A percentile compares a stretch with the other conserved stretches of the same genome.
Evolutionary conservation across 202 grass and related monocot species (phyloP).

Genomic region (Setaria viridis): DNA sequence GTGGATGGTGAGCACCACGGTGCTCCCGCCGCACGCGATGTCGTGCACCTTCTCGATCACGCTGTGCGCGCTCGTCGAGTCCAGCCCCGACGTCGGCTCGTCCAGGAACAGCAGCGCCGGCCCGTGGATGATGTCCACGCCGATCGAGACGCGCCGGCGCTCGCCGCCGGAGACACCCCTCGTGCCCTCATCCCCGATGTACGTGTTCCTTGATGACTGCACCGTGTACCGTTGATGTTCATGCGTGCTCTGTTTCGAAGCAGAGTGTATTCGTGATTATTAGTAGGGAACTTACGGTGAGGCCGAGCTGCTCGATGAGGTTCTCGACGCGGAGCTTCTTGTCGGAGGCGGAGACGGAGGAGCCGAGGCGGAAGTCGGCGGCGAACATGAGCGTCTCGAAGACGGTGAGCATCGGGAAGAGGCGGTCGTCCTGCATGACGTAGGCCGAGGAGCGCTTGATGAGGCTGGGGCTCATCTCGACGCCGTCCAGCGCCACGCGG

Average conservation of each 20-base stretch:
- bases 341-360: slow-evolving; percentile 49
- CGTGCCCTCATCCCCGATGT: slow-evolving; percentile 72
- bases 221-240: background rate
- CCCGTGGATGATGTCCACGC: slow-evolving; percentile 75
- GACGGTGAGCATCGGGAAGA: slow-evolving; percentile 96
- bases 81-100: slow-evolving; percentile 81
- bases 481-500: slow-evolving; percentile 67
- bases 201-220: slow-evolving; percentile 64
- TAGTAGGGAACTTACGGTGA: slow-evolving; percentile 34
- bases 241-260: background rate
- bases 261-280: background rate
- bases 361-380: slow-evolving; percentile 75
- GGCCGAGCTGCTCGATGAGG: slow-evolving; percentile 86
- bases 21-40: slow-evolving; percentile 75
- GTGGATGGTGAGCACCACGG: slow-evolving; percentile 82
- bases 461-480: slow-evolving; percentile 63
- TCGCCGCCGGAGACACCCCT: slow-evolving; percentile 70
- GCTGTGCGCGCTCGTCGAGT: slow-evolving; percentile 86
- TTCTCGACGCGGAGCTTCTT: slow-evolving; percentile 76
- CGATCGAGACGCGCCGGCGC: slow-evolving; percentile 72
- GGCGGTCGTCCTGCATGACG: slow-evolving; percentile 91
- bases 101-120: slow-evolving; percentile 80
- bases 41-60: slow-evolving; percentile 82
- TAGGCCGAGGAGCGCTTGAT: slow-evolving; percentile 83
- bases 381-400: slow-evolving; percentile 91